phyloP scores from a whole-genome alignment of 75 land plant species.

The Pinus tabuliformis region DNA sequence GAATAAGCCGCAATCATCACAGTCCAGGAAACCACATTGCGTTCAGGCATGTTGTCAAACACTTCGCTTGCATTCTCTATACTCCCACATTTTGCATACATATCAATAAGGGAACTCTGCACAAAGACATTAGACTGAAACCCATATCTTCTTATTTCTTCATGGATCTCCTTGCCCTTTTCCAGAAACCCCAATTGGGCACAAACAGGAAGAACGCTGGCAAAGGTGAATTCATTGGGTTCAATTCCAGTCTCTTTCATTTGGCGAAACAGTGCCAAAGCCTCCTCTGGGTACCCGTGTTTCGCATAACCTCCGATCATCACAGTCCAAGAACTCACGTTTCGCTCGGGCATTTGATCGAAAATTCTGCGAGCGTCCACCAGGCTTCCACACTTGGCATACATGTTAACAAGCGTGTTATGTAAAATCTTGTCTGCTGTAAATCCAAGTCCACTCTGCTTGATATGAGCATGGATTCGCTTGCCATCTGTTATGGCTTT shows the following conservation, averaged over 20 bases:
- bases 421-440: background rate
- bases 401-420: slow-evolving; percentile 45
- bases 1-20: slow-evolving; percentile 5
- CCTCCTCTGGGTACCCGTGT: background rate
- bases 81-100: slow-evolving; percentile 1
- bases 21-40: background rate
- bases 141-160: background rate
- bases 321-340: slow-evolving; percentile 48
- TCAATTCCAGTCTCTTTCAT: slow-evolving; percentile 10
- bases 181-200: slow-evolving; percentile 4
- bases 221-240: slow-evolving; percentile 40
- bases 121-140: background rate
- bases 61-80: background rate
- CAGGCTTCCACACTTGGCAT: slow-evolving; percentile 20
- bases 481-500: background rate
- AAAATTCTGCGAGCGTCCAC: slow-evolving; percentile 41
- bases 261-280: background rate
- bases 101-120: slow-evolving; percentile 5
- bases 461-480: background rate
- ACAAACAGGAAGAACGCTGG: slow-evolving; percentile 26
- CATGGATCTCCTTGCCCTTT: slow-evolving; percentile 22
- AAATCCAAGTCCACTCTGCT: background rate
- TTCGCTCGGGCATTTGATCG: slow-evolving; percentile 31
- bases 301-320: slow-evolving; percentile 31
- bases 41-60: background rate